Conservation (phyloP, 352 stramenopile species). For the Globisporangium radiosum region DNA sequence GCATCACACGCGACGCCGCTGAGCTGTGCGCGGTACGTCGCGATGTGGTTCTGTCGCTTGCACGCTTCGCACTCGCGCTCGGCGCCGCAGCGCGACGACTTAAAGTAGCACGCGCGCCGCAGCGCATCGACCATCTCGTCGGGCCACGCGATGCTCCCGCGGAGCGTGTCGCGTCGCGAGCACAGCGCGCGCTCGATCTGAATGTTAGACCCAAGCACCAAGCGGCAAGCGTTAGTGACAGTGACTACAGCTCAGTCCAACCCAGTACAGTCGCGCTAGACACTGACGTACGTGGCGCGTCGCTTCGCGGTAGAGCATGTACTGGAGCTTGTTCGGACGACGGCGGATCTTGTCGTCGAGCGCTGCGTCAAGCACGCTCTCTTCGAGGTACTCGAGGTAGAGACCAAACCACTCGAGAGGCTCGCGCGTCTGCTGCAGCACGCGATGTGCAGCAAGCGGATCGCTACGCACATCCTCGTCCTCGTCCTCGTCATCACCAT, state of each 20-base stretch:
- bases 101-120: constrained; percentile 30
- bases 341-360: constrained; percentile 55
- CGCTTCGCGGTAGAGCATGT: constrained; percentile 50
- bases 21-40: constrained; percentile 50
- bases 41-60: constrained; percentile 59
- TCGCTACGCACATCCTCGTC: constrained; percentile 33
- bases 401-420: constrained; percentile 78
- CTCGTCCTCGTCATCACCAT: constrained; percentile 17
- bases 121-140: constrained; percentile 58
- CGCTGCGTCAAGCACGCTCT: constrained; percentile 51
- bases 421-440: constrained; percentile 45
- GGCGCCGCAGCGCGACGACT: constrained; percentile 21
- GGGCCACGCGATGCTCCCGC: constrained; percentile 62
- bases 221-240: background rate
- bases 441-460: constrained; percentile 21
- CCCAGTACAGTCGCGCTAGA: background rate
- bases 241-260: background rate
- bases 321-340: constrained; percentile 22
- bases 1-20: constrained; percentile 56
- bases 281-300: constrained; percentile 42
- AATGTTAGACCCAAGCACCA: background rate
- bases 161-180: constrained; percentile 59
- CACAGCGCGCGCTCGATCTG: constrained; percentile 75
- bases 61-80: constrained; percentile 67
- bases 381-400: constrained; percentile 78